phyloP scores from a whole-genome alignment of 495 filamentous ascomycete genomes.

The Talaromyces adpressus region DNA sequence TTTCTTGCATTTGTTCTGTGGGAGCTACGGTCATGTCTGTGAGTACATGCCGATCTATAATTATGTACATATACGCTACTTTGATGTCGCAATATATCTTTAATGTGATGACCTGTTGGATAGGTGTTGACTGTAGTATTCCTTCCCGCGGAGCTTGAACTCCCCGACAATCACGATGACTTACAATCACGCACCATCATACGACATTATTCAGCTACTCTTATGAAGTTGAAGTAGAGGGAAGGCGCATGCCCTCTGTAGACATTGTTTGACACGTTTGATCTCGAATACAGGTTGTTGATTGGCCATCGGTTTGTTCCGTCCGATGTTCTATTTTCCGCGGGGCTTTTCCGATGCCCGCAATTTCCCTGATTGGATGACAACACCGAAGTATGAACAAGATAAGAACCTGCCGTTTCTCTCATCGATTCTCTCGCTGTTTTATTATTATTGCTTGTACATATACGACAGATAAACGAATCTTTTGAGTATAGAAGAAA shows the following conservation, averaged over 20 bases:
- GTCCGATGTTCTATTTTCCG: neutral
- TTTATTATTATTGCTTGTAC: neutral
- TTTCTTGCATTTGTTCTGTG: neutral
- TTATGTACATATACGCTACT: conserved; percentile 2
- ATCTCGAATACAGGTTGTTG: neutral
- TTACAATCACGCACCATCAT: neutral
- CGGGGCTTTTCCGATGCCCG: neutral
- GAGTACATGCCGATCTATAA: neutral
- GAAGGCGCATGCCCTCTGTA: neutral
- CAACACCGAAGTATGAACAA: neutral
- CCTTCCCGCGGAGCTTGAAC: too few relatives aligned
- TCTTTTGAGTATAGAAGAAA: neutral
- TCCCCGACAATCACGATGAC: too few relatives aligned
- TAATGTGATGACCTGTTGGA: neutral
- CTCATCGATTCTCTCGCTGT: neutral
- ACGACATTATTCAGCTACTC: neutral
- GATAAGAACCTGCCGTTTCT: neutral
- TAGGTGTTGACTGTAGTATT: too few relatives aligned
- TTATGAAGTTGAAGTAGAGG: neutral
- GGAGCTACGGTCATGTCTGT: neutral
- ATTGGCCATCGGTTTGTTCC: neutral
- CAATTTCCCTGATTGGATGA: neutral
- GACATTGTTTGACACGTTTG: neutral
- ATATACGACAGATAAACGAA: neutral
- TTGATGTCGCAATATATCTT: neutral